A percentile compares a stretch with the other conserved stretches of the same genome.
These are phyloP conservation scores for Cladophialophora bantiana DNA, from an alignment of 2,329 filamentous ascomycete genomes.

Conservation along the genomic window DNA sequence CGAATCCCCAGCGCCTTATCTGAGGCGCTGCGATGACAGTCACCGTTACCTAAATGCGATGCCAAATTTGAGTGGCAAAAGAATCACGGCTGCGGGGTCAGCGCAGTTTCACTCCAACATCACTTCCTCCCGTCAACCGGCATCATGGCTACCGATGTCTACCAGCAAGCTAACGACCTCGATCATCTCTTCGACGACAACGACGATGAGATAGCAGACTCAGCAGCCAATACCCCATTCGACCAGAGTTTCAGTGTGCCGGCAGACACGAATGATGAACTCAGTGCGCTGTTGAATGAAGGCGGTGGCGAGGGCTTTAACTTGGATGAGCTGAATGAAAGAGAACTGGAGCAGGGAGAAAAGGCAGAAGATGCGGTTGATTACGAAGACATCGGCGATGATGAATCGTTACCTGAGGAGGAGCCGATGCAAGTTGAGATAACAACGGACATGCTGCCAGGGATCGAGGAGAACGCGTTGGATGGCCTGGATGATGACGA, in stretches of 20 bases:
- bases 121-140: not conserved
- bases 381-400: slow-evolving; percentile 88
- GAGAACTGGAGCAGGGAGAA: slow-evolving; percentile 60
- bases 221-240: slow-evolving; percentile 22
- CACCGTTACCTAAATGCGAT: slow-evolving; percentile 20
- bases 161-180: slow-evolving; percentile 38
- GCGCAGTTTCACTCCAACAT: slow-evolving; percentile 14
- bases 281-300: slow-evolving; percentile 47
- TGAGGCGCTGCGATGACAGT: not conserved
- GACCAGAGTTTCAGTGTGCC: slow-evolving; percentile 33
- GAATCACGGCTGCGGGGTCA: slow-evolving; percentile 23
- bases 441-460: slow-evolving; percentile 32
- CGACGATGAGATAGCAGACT: slow-evolving; percentile 25
- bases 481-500: slow-evolving; percentile 58
- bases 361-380: slow-evolving; percentile 94
- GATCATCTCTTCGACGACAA: slow-evolving; percentile 37
- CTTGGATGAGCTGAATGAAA: slow-evolving; percentile 37
- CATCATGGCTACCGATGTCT: slow-evolving; percentile 33
- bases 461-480: slow-evolving; percentile 62
- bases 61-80: slow-evolving; percentile 9
- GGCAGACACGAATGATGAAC: slow-evolving; percentile 34
- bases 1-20: not conserved
- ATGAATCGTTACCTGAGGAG: slow-evolving; percentile 82
- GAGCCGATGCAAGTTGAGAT: slow-evolving; percentile 41
- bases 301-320: slow-evolving; percentile 36